Base-by-base conservation (phyloP, 2,329 filamentous ascomycete genomes). In the Cryphonectria radicalis region DNA sequence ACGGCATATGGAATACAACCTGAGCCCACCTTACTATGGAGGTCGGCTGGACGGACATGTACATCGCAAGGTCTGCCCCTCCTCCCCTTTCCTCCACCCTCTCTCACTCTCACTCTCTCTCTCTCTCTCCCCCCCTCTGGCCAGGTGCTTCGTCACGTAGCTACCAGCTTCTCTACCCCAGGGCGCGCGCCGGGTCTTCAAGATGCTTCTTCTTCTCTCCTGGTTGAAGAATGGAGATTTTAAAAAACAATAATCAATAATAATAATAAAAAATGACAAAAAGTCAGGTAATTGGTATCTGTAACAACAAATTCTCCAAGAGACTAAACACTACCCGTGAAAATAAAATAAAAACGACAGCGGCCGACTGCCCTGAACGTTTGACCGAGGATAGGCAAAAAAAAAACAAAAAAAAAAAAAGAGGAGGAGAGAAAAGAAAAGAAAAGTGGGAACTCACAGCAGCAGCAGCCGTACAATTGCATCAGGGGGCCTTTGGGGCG, bases 1-100 rank as follows among this genome's bases (percentile, higher is more conserved):
- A 71, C 72, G 72, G 72, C 69, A 73, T 67, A 70, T 71, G 62
- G 66, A 62, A 73, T 73, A 71, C 72, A 65, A 73, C 72, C 7
- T 65, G 63, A 71, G 62, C 66, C 71, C 63, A 66, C 69, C 63
- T 63, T 64, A 25, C 32, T n/a, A 50, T 50, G 46, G 63, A 73
- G 64, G 69, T 66, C 67, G 63, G 66, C 43, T 40, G 69, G 69
- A 60, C 42, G 63, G 69, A 40, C 46, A 71, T 70, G 71, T 68
- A 68, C 69, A 68, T 72, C 37, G 50, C 64, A 57, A 57, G 28
- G 64, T 42, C 64, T 65, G 60, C 40, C 60, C 53, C 43, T 72
- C 53, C 43, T 72, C 59, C 46, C 8, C 17, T 50, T n/a, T 50
- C 19, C 42, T 43, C 13, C 42, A 17, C 42, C 42, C 43, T 70